A percentile compares a stretch with the other conserved stretches of the same genome.
Evolutionary conservation across 345 rosid genomes (phyloP).

Genomic region (Pseudoturritis turrita): DNA sequence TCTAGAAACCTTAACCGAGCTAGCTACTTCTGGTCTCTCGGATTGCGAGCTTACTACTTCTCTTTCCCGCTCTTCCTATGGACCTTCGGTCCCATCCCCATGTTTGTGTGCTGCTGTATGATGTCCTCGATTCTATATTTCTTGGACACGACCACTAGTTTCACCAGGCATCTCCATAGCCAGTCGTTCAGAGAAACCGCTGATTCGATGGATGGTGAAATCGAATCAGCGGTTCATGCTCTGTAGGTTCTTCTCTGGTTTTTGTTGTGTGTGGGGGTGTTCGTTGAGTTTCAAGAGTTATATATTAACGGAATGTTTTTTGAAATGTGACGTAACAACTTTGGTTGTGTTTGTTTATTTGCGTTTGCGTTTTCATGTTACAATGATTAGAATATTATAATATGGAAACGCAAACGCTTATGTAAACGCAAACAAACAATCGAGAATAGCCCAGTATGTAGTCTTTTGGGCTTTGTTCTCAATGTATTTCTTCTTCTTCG

Average conservation of each 20-base stretch:
- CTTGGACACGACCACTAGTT: conserved; percentile 75
- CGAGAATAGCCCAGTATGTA: neutral
- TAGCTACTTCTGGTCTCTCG: conserved; percentile 89
- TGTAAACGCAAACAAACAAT: conserved; percentile 4
- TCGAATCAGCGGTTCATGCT: conserved; percentile 38
- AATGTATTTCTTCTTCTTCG: neutral
- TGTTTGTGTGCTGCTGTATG: conserved; percentile 68
- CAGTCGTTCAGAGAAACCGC: conserved; percentile 38
- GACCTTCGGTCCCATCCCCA: conserved; percentile 90
- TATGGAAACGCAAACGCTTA: neutral
- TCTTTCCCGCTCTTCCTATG: conserved; percentile 90
- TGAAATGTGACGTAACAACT: neutral
- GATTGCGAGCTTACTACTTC: conserved; percentile 77
- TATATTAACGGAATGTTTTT: neutral
- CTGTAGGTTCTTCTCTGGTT: conserved; percentile 6
- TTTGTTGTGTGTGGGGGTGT: neutral
- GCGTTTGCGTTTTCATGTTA: neutral
- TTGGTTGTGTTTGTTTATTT: neutral
- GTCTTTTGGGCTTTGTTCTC: neutral
- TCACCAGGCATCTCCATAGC: conserved; percentile 58
- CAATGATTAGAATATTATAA: neutral
- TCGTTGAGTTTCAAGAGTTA: neutral
- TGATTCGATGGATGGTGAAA: conserved; percentile 25
- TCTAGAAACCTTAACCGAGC: conserved; percentile 84
- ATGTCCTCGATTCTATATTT: conserved; percentile 68